Base-by-base conservation (phyloP, 1,284 basidiomycete genomes). In the Apiotrichum mycotoxinovorans region DNA sequence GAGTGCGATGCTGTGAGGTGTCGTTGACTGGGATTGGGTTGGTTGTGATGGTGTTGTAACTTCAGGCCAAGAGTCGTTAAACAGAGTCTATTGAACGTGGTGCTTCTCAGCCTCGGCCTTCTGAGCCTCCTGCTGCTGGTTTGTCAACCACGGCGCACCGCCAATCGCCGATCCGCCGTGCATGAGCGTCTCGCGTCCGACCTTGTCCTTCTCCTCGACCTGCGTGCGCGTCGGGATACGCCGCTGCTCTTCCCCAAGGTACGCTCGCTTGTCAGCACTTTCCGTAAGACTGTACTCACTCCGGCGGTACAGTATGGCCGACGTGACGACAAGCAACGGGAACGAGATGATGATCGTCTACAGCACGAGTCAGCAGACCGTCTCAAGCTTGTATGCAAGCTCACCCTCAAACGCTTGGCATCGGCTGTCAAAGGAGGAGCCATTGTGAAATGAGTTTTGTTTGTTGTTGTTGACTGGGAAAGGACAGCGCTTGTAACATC, bases 331-430 rank as follows among this genome's bases (percentile, higher is more conserved):
- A 14, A 76, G 64, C 2, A 76, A 26, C 8, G 74, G 74, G 48
- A 75, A 71, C 7, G 74, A 69, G 40, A 76, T 65, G 62, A 76
- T 72, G 57, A 76, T 73, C 2, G 66, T 72, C 72, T 74, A 47
- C 4, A 18, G 17, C 51, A 30, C 12, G 5, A 23, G 46, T 60
- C 54, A 56, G 51, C 44, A 27, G 11, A 22, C 43, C 20, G 20
- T 37, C 34, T 30, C 3, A 35, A 3, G 23, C 33, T 20, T 11
- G 8, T 8, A 41, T 42, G 14, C 2, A 27, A 3, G 47, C 67
- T 62, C 35, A 74, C 70, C 42, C 72, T 56, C 37, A 74, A 48
- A 4, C 74, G 66, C 49, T 71, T 71, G 23, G 72, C 74, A 56
- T 74, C 63, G 12, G 68, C 61, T 20, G 58, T 65, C 17, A 71